Evolutionary conservation across 2,329 filamentous ascomycete species (phyloP).

Genomic region (Fusarium verticillioides): DNA sequence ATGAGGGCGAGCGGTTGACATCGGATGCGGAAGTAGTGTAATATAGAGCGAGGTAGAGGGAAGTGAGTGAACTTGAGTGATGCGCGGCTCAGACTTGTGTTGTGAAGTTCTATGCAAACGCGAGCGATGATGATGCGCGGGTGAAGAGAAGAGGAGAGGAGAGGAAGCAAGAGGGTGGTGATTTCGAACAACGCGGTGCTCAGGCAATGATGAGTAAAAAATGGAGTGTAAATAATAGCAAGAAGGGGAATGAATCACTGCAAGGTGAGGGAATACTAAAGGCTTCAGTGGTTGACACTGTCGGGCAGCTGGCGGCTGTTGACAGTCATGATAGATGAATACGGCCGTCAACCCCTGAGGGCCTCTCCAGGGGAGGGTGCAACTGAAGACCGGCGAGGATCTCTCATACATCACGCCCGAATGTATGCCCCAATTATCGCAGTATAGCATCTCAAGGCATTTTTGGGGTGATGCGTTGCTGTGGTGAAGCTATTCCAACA

Average conservation of each 20-base stretch:
- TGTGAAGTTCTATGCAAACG: neutral
- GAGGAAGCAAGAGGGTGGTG: neutral
- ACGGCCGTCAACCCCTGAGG: neutral
- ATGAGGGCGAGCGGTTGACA: neutral
- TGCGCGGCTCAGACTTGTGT: rapidly evolving
- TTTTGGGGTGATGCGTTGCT: neutral
- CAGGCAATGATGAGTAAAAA: neutral
- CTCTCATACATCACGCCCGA: neutral
- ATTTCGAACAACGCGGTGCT: neutral
- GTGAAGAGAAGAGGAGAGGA: neutral
- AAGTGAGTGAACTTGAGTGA: neutral
- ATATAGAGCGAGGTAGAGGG: neutral
- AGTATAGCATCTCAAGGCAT: neutral
- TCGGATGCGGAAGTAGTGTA: neutral
- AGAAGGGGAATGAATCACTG: neutral
- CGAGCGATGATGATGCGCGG: neutral
- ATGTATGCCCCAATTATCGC: neutral
- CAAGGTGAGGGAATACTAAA: neutral
- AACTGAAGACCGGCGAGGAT: neutral
- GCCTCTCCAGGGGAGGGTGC: neutral
- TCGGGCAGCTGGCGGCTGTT: neutral
- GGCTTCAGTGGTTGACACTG: neutral
- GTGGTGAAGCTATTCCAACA: neutral
- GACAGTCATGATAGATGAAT: neutral
- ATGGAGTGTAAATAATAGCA: neutral